Percentiles rank a stretch among this genome's conserved stretches.
Conservation (phyloP, 176 grass and related monocot genomes). For the Oryza punctata region DNA sequence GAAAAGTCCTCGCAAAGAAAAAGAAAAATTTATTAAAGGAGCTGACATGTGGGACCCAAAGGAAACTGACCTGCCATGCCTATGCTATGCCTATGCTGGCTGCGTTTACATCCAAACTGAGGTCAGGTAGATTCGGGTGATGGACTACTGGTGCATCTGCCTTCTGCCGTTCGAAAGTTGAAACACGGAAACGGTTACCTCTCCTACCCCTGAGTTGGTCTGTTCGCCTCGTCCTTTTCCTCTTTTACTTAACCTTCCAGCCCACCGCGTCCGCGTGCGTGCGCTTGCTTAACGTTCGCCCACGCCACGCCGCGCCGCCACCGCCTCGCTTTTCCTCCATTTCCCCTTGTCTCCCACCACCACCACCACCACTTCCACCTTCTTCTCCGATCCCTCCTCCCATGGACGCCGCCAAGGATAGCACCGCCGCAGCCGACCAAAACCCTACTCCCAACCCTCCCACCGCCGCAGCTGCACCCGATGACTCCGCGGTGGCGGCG, state of each 20-base stretch:
- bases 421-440: constrained; percentile 41
- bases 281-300: background rate
- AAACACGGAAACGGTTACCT: no score
- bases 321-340: background rate
- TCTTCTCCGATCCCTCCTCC: background rate
- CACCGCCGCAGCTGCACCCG: background rate
- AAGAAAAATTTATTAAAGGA: no score
- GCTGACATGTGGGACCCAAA: background rate
- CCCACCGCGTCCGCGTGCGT: background rate
- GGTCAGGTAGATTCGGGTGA: no score
- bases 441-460: constrained; percentile 39
- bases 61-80: background rate
- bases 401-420: constrained; percentile 70
- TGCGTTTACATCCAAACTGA: no score
- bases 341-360: background rate
- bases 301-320: background rate
- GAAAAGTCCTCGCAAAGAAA: no score
- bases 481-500: background rate
- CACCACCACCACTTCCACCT: background rate
- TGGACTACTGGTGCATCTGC: no score
- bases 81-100: no score
- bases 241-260: no score
- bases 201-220: no score
- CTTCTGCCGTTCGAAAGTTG: no score
- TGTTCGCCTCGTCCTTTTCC: no score